Conservation (phyloP, 805 yeast species). For the Ogataea allantospora region DNA sequence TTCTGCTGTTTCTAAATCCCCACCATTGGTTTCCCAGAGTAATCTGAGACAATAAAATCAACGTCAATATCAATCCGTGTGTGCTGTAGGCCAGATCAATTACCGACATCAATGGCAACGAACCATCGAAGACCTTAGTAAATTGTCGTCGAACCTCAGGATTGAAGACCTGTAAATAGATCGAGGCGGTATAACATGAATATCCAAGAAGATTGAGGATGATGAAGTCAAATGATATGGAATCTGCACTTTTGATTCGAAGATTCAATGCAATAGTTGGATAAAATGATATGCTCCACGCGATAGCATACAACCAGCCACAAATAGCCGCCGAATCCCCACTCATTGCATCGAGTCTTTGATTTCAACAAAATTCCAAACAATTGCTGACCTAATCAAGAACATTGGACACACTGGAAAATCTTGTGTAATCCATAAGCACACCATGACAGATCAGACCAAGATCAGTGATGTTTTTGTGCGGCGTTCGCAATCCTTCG, state of each 20-base stretch:
- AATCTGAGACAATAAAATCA: slow-evolving; percentile 40
- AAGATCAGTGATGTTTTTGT: slow-evolving; percentile 25
- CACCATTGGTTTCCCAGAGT: slow-evolving; percentile 33
- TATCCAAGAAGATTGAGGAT: slow-evolving; percentile 49
- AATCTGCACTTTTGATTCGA: slow-evolving; percentile 42
- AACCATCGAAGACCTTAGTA: slow-evolving; percentile 30
- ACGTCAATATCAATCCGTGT: slow-evolving; percentile 46
- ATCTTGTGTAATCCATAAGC: slow-evolving; percentile 4
- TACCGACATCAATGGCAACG: slow-evolving; percentile 40
- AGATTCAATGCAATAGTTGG: slow-evolving; percentile 46
- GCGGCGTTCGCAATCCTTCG: slow-evolving; percentile 21
- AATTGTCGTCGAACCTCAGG: slow-evolving; percentile 34
- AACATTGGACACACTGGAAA: slow-evolving; percentile 1
- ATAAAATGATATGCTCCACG: slow-evolving; percentile 47
- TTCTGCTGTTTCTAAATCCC: slow-evolving; percentile 34
- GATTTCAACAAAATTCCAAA: not conserved
- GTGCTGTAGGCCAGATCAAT: slow-evolving; percentile 47
- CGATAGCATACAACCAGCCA: slow-evolving; percentile 32
- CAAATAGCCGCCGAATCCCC: slow-evolving; percentile 18
- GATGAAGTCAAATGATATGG: slow-evolving; percentile 48
- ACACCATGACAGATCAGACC: slow-evolving; percentile 1
- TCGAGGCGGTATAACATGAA: slow-evolving; percentile 40
- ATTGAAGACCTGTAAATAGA: slow-evolving; percentile 41
- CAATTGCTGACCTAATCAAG: not conserved
- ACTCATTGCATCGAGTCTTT: slow-evolving; percentile 8